Percentiles rank a stretch among this genome's conserved stretches.
Evolutionary conservation across 805 yeast species (phyloP).

Genomic region (Monosporozyma servazzii): DNA sequence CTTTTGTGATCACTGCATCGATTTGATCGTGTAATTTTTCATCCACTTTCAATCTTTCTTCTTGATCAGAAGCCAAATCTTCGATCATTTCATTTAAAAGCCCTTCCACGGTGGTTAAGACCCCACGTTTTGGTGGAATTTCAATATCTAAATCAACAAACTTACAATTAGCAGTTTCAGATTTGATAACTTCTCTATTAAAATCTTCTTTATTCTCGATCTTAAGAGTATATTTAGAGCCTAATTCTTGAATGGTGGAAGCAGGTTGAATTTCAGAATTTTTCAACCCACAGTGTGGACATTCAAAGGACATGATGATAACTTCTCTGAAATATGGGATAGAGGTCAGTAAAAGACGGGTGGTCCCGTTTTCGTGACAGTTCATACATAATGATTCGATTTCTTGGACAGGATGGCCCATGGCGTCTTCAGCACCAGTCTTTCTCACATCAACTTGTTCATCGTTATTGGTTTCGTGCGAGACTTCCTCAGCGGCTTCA

Average conservation of each 20-base stretch:
- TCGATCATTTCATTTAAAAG: constrained; percentile 71
- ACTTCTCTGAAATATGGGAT: constrained; percentile 91
- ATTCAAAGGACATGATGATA: constrained; percentile 87
- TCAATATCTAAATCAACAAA: constrained; percentile 83
- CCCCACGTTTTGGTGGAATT: constrained; percentile 93
- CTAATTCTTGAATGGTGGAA: constrained; percentile 80
- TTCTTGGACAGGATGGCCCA: constrained; percentile 93
- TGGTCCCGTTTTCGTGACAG: constrained; percentile 78
- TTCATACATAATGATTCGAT: constrained; percentile 93
- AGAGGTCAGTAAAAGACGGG: constrained; percentile 72
- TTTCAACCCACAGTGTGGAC: constrained; percentile 89
- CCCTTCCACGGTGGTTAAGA: constrained; percentile 88
- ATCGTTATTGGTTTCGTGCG: constrained; percentile 16
- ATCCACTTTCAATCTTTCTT: constrained; percentile 60
- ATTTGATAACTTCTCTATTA: constrained; percentile 84
- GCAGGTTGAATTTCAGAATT: constrained; percentile 97
- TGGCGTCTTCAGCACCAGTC: constrained; percentile 74
- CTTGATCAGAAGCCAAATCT: constrained; percentile 75
- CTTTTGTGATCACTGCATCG: constrained; percentile 53
- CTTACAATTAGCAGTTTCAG: constrained; percentile 73
- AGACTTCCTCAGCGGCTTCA: constrained; percentile 43
- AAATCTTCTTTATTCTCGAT: constrained; percentile 65
- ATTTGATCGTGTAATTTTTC: constrained; percentile 73
- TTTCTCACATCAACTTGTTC: constrained; percentile 39
- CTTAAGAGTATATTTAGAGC: constrained; percentile 60